Conservation (phyloP, 306 rosid species). For the Dryas drummondii region DNA sequence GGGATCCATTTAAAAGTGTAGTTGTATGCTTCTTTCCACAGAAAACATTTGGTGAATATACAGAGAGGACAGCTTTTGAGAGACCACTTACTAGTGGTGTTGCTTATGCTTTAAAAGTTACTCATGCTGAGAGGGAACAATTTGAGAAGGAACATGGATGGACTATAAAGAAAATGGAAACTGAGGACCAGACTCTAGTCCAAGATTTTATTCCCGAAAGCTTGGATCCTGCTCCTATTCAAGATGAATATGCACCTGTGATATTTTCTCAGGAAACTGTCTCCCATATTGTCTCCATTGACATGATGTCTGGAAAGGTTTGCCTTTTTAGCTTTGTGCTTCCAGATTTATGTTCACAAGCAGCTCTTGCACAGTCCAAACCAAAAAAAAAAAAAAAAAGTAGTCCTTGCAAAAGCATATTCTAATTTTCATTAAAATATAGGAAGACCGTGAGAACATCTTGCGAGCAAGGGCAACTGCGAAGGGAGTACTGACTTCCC, state of each 20-base stretch:
- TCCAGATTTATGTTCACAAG: neutral
- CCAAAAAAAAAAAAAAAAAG: too few species aligned
- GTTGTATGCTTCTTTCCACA: conserved; percentile 30
- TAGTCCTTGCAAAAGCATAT: neutral
- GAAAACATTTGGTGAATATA: conserved; percentile 89
- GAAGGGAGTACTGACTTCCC: conserved; percentile 93
- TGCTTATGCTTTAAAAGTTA: conserved; percentile 91
- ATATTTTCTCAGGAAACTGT: conserved; percentile 99
- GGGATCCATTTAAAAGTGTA: too few species aligned
- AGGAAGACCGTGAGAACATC: conserved; percentile 96
- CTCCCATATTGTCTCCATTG: conserved; percentile 96
- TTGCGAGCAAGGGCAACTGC: conserved; percentile 90
- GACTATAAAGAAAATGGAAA: conserved; percentile 88
- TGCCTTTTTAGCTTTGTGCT: conserved; percentile 24
- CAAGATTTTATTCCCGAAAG: conserved; percentile 92
- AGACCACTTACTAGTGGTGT: conserved; percentile 98
- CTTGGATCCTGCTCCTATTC: conserved; percentile 86
- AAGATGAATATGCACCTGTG: conserved; percentile 97
- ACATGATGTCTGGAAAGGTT: conserved; percentile 99
- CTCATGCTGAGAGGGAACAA: conserved; percentile 66
- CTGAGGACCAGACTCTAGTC: conserved; percentile 82
- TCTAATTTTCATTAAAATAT: conserved; percentile 9
- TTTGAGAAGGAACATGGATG: conserved; percentile 88
- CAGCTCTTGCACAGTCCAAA: neutral
- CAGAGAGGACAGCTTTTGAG: conserved; percentile 87